Conservation (phyloP, 2,329 filamentous ascomycete species). For the Chalaropsis thielavioides region DNA sequence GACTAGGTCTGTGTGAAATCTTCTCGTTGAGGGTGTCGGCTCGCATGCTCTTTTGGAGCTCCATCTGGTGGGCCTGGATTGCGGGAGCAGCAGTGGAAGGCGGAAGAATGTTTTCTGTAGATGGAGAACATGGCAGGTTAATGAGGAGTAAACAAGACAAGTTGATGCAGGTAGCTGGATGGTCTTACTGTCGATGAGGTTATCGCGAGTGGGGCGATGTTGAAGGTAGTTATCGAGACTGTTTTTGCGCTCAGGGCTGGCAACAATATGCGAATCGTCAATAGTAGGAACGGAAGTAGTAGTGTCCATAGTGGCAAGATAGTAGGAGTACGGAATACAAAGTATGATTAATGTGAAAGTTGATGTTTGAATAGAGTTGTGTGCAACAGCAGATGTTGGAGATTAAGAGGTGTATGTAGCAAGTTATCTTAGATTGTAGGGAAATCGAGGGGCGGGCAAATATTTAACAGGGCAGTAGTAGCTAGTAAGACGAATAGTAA, state of each 20-base stretch:
- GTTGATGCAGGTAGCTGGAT: background rate
- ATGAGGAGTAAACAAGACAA: background rate
- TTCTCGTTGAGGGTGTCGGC: constrained; percentile 78
- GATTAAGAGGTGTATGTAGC: background rate
- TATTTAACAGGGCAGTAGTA: background rate
- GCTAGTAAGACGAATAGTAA: background rate
- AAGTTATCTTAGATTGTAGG: background rate
- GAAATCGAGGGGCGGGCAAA: background rate
- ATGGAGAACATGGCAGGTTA: background rate
- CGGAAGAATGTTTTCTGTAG: constrained; percentile 70
- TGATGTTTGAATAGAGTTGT: background rate
- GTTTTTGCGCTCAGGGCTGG: constrained; percentile 44
- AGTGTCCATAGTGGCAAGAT: background rate
- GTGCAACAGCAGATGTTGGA: background rate
- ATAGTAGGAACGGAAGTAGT: constrained; percentile 23
- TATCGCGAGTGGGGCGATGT: constrained; percentile 58
- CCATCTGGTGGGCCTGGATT: constrained; percentile 66
- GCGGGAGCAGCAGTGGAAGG: constrained; percentile 63
- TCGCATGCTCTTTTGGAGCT: constrained; percentile 77
- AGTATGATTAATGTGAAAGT: background rate
- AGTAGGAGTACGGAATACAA: background rate
- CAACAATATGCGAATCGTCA: constrained; percentile 44
- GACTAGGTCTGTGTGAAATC: constrained; percentile 60
- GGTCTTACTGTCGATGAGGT: constrained; percentile 47
- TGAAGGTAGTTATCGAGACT: constrained; percentile 60